phyloP scores from a whole-genome alignment of 192 early-diverging fungal species.

The Coemansia sp. region DNA sequence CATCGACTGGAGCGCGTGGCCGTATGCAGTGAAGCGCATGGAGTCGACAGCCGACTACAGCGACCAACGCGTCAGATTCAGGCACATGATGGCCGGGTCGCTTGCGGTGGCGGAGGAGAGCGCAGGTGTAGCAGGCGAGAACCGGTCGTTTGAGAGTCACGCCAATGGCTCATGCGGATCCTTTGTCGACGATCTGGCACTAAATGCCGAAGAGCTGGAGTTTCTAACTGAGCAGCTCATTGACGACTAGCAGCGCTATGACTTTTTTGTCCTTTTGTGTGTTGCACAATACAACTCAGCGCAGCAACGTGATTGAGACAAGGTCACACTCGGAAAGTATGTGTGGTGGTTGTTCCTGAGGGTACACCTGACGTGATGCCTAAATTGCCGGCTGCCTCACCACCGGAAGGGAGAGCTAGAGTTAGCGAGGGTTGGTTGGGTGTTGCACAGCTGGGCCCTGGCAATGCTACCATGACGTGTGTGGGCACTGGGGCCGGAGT shows the following conservation, averaged over 20 bases:
- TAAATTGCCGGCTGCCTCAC: background rate
- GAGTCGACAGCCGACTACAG: slow-evolving; percentile 30
- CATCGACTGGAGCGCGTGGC: slow-evolving; percentile 44
- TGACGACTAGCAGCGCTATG: background rate
- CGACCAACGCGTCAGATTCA: slow-evolving; percentile 38
- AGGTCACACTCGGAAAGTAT: background rate
- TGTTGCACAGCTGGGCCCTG: slow-evolving; percentile 10
- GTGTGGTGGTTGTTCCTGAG: background rate
- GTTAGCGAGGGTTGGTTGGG: background rate
- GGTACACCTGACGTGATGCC: background rate
- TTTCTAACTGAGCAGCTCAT: slow-evolving; percentile 24
- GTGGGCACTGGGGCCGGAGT: background rate
- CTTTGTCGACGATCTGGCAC: slow-evolving; percentile 11
- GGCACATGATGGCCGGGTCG: slow-evolving; percentile 43
- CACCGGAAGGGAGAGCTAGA: background rate
- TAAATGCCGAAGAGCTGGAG: slow-evolving; percentile 37
- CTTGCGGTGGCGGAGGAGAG: slow-evolving; percentile 32
- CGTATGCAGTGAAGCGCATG: slow-evolving; percentile 43
- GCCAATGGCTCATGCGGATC: background rate
- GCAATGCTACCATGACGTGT: background rate
- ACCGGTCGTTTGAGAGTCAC: slow-evolving; percentile 15
- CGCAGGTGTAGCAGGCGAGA: background rate
- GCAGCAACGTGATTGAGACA: background rate
- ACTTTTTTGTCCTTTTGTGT: background rate
- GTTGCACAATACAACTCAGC: background rate